phyloP scores from a whole-genome alignment of 352 stramenopile species.

The Pythium graminicola region DNA sequence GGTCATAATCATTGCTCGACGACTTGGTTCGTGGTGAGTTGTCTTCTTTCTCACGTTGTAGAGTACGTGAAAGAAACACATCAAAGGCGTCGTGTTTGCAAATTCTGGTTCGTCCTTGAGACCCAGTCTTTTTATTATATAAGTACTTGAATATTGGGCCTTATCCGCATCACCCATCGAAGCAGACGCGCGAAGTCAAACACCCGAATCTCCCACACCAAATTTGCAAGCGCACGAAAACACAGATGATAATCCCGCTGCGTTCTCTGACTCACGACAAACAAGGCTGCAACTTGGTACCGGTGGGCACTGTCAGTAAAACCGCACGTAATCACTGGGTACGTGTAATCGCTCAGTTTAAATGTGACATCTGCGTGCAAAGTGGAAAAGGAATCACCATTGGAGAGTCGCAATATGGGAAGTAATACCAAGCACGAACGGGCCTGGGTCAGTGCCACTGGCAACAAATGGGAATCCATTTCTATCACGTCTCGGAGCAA shows the following conservation, averaged over 20 bases:
- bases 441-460: too few species aligned
- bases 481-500: not conserved
- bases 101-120: not conserved
- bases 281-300: not conserved
- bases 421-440: not conserved
- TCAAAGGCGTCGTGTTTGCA: not conserved
- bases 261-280: not conserved
- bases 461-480: not conserved
- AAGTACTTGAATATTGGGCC: not conserved
- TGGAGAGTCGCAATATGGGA: too few species aligned
- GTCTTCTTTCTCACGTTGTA: conserved; percentile 3
- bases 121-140: too few species aligned
- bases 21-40: too few species aligned
- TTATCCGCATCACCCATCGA: not conserved
- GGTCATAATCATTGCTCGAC: not conserved
- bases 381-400: not conserved
- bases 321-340: conserved; percentile 2
- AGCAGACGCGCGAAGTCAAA: not conserved
- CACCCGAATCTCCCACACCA: not conserved
- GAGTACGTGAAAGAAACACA: conserved; percentile 4
- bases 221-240: not conserved
- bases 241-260: not conserved
- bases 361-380: not conserved
- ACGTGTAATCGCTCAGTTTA: conserved; percentile 3
- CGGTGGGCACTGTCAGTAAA: not conserved